A percentile compares a stretch with the other conserved stretches of the same genome.
Conservation (phyloP, 176 grass and related monocot genomes). For the Chloris gayana region DNA sequence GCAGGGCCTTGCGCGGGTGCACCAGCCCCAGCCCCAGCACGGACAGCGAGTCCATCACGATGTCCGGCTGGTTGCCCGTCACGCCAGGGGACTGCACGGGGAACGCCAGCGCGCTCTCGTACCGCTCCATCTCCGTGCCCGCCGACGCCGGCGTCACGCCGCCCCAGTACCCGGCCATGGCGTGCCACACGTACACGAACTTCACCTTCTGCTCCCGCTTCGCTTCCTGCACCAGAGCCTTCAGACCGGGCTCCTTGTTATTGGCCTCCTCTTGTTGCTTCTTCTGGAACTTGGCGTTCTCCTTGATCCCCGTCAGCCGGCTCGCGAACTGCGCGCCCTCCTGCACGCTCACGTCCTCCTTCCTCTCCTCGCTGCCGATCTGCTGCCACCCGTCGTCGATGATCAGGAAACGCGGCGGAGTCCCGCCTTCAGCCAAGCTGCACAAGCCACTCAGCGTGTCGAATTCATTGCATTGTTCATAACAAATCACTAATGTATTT, state of each 20-base stretch:
- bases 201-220: constrained; percentile 57
- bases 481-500: no score
- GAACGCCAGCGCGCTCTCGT: constrained; percentile 67
- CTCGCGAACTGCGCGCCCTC: constrained; percentile 91
- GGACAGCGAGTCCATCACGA: constrained; percentile 72
- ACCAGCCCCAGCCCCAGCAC: constrained; percentile 71
- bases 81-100: constrained; percentile 51
- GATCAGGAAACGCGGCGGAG: constrained; percentile 78
- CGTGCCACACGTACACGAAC: constrained; percentile 84
- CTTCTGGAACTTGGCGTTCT: constrained; percentile 88
- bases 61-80: constrained; percentile 69
- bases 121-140: constrained; percentile 57
- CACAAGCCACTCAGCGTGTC: not conserved
- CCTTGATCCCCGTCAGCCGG: constrained; percentile 78
- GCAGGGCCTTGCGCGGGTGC: constrained; percentile 41
- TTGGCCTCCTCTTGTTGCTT: constrained; percentile 32
- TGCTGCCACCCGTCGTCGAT: constrained; percentile 91
- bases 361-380: constrained; percentile 59
- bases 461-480: no score
- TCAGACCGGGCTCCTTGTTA: constrained; percentile 42
- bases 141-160: constrained; percentile 55
- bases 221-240: constrained; percentile 52
- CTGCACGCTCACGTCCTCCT: constrained; percentile 43
- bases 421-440: constrained; percentile 65
- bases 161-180: constrained; percentile 88